Conservation (phyloP, 1,284 basidiomycete genomes). For the Malassezia yamatoensis region DNA sequence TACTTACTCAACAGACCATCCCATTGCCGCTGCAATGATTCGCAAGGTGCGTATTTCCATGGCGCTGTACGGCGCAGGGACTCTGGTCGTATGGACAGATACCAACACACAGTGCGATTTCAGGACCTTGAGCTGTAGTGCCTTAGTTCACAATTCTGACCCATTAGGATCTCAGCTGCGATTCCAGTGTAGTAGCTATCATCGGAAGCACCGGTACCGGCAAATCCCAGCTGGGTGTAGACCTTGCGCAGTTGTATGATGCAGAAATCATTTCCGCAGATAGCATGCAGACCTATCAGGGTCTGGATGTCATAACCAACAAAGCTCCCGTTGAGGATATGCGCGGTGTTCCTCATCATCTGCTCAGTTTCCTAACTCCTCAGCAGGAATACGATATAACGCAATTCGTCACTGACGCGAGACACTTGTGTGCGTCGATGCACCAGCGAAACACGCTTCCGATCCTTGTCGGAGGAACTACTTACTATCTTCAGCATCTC, state of each 20-base stretch:
- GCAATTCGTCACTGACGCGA: constrained; percentile 47
- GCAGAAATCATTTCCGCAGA: constrained; percentile 78
- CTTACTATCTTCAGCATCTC: constrained; percentile 94
- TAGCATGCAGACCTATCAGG: constrained; percentile 94
- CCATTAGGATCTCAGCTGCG: not conserved
- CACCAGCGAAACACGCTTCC: constrained; percentile 57
- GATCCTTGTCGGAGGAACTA: constrained; percentile 85
- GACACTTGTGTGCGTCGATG: constrained; percentile 56
- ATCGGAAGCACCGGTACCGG: constrained; percentile 94
- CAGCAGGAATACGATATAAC: constrained; percentile 66
- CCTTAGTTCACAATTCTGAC: not conserved
- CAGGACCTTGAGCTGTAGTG: constrained; percentile 16
- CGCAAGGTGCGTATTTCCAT: constrained; percentile 34
- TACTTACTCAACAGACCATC: constrained; percentile 29
- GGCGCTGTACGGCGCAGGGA: constrained; percentile 1
- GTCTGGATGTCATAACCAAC: constrained; percentile 88
- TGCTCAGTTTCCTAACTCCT: constrained; percentile 76
- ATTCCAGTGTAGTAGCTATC: constrained; percentile 58
- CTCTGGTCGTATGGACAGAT: constrained; percentile 4
- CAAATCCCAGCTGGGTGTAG: constrained; percentile 83
- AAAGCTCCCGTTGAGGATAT: constrained; percentile 72
- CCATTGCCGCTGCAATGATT: constrained; percentile 42
- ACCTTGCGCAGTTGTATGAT: constrained; percentile 56
- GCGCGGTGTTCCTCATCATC: constrained; percentile 71
- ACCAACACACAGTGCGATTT: constrained; percentile 5